Evolutionary conservation across 768 basidiomycete genomes (phyloP).

Genomic region (Omphalotus guepiniiformis): DNA sequence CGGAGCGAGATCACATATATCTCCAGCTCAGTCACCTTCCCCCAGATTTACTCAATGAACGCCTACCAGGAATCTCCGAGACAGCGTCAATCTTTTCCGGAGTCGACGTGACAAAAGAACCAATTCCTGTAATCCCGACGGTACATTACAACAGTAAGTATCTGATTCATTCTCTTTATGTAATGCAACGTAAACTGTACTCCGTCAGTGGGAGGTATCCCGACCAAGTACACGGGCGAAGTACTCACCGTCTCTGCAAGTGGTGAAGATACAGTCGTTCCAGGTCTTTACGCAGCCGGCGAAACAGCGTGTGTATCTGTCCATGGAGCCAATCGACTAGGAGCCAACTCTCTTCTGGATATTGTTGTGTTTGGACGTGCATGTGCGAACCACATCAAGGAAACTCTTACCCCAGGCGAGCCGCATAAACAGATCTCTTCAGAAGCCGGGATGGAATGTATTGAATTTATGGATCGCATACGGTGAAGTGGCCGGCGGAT

Average conservation of each 20-base stretch:
- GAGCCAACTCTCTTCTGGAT: constrained; percentile 97
- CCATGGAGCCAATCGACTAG: constrained; percentile 98
- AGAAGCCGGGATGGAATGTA: constrained; percentile 77
- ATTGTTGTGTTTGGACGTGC: constrained; percentile 99
- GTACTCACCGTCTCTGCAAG: constrained; percentile 83
- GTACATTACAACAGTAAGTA: constrained; percentile 96
- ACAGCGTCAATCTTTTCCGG: constrained; percentile 98
- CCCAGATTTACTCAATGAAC: constrained; percentile 90
- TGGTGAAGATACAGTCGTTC: constrained; percentile 91
- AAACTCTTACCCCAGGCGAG: constrained; percentile 83
- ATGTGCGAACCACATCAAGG: constrained; percentile 94
- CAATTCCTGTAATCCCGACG: constrained; percentile 96
- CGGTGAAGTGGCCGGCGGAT: constrained; percentile 32
- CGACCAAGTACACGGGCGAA: constrained; percentile 97
- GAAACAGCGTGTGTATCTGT: constrained; percentile 99
- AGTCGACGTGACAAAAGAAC: constrained; percentile 99
- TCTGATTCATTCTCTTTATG: not conserved
- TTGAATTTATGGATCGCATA: constrained; percentile 86
- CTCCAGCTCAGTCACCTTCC: constrained; percentile 97
- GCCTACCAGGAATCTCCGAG: constrained; percentile 98
- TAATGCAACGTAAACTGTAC: too few species aligned
- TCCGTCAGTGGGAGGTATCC: constrained; percentile 92
- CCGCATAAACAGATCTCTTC: constrained; percentile 85
- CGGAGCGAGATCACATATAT: constrained; percentile 96
- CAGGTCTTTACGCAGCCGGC: constrained; percentile 96